A percentile compares a stretch with the other conserved stretches of the same genome.
phyloP scores from a whole-genome alignment of 108 stramenopile species.

The Cylindrotheca closterium region DNA sequence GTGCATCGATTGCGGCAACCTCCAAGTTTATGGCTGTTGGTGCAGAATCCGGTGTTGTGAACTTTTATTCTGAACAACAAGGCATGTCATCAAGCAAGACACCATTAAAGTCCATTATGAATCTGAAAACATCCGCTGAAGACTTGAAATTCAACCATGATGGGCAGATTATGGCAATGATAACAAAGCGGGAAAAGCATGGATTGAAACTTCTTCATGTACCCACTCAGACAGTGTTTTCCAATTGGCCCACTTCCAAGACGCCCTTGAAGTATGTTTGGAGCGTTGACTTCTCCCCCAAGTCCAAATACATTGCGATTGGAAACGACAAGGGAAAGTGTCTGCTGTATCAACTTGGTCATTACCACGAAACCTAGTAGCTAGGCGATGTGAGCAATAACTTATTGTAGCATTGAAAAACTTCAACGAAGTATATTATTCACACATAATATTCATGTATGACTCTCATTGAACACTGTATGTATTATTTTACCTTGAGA shows the following conservation, averaged over 20 bases:
- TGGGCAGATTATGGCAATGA: slow-evolving; percentile 93
- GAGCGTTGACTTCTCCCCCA: slow-evolving; percentile 92
- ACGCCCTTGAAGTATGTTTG: slow-evolving; percentile 95
- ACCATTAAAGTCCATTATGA: slow-evolving; percentile 94
- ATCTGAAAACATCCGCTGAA: slow-evolving; percentile 85
- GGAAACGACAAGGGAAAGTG: slow-evolving; percentile 97
- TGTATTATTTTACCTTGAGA: too few species aligned
- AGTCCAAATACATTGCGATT: slow-evolving; percentile 80
- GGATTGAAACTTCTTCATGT: slow-evolving; percentile 89
- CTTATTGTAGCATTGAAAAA: too few species aligned
- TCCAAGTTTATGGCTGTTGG: slow-evolving; percentile 81
- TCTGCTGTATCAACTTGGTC: slow-evolving; percentile 84
- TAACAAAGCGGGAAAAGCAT: slow-evolving; percentile 81
- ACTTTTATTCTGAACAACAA: slow-evolving; percentile 67
- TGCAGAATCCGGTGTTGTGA: slow-evolving; percentile 94
- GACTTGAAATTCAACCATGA: slow-evolving; percentile 80
- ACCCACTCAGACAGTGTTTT: slow-evolving; percentile 89
- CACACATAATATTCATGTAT: too few species aligned
- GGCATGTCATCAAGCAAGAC: not conserved
- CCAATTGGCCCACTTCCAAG: slow-evolving; percentile 97
- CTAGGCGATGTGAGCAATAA: too few species aligned
- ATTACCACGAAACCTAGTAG: slow-evolving; percentile 38
- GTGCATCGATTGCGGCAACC: slow-evolving; percentile 72
- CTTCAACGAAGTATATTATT: too few species aligned
- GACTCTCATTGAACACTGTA: too few species aligned